A percentile compares a stretch with the other conserved stretches of the same genome.
Evolutionary conservation across 2,329 filamentous ascomycete genomes (phyloP).

Genomic region (Alternaria hordeiaustralica): DNA sequence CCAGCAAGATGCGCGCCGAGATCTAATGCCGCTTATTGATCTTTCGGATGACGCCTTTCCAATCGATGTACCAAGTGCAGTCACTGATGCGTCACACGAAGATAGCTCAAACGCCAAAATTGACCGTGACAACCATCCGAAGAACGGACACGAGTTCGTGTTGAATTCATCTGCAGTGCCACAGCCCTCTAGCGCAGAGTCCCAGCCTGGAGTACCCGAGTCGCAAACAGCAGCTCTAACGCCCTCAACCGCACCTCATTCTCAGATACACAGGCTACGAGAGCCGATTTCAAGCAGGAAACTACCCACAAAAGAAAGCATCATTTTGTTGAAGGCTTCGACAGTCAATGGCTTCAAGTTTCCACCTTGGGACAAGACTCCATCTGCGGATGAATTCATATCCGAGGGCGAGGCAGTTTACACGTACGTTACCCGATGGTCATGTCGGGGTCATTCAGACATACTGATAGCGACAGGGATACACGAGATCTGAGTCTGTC

Average conservation of each 20-base stretch:
- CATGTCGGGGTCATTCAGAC: neutral
- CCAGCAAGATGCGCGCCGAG: neutral
- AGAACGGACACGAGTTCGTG: neutral
- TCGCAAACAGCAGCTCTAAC: neutral
- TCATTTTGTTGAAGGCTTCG: conserved; percentile 77
- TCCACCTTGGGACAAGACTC: conserved; percentile 75
- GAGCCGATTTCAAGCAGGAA: conserved; percentile 64
- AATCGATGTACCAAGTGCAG: conserved; percentile 1
- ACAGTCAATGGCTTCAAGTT: conserved; percentile 83
- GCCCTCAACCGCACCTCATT: conserved; percentile 16
- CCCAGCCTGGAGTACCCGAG: neutral
- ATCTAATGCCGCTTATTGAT: conserved; percentile 11
- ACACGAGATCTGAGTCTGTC: conserved; percentile 74
- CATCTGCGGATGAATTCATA: conserved; percentile 70
- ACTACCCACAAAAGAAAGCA: conserved; percentile 73
- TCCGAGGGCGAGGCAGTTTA: conserved; percentile 62
- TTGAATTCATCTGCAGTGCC: neutral
- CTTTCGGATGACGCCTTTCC: conserved; percentile 3
- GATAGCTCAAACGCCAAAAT: conserved; percentile 2
- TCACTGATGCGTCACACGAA: conserved; percentile 21
- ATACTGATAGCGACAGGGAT: conserved; percentile 60
- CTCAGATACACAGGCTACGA: conserved; percentile 46
- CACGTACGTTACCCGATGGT: conserved; percentile 55
- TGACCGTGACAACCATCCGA: neutral
- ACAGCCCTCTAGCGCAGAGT: neutral